A percentile compares a stretch with the other conserved stretches of the same genome.
These are phyloP conservation scores for Coniochaeta sp. DNA, from an alignment of 2,329 filamentous ascomycete species.

Conservation along the genomic window DNA sequence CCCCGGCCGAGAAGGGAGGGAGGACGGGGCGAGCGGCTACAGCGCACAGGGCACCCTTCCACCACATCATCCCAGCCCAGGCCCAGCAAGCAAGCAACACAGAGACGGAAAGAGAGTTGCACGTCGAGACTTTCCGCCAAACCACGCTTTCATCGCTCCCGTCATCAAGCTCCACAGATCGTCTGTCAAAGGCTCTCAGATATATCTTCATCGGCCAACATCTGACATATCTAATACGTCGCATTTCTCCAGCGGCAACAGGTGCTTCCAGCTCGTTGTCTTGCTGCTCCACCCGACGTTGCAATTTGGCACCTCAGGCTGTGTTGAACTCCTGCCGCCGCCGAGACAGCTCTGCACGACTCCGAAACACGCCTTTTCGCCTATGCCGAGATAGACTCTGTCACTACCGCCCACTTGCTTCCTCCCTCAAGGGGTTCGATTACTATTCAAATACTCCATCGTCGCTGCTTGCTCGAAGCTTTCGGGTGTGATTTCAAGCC, in stretches of 20 bases:
- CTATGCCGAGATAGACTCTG: neutral
- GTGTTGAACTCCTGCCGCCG: neutral
- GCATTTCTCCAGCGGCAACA: neutral
- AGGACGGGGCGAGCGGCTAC: neutral
- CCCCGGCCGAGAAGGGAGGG: neutral
- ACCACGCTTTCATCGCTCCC: neutral
- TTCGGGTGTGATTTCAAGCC: neutral
- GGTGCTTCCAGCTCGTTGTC: neutral
- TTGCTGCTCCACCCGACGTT: neutral
- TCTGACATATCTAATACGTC: neutral
- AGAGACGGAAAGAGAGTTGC: neutral
- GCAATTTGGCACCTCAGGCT: neutral
- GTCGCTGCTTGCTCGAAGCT: neutral
- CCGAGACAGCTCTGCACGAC: neutral
- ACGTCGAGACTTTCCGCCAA: neutral
- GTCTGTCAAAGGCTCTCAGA: neutral
- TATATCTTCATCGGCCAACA: neutral
- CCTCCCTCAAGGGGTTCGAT: neutral
- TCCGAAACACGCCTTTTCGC: neutral
- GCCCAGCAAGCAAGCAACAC: neutral
- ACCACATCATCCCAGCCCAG: neutral
- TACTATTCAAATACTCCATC: neutral
- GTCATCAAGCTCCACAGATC: neutral
- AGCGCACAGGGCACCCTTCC: neutral
- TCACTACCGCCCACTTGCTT: neutral